Evolutionary conservation across 495 filamentous ascomycete genomes (phyloP).

Genomic region (Talaromyces nanjingensis): DNA sequence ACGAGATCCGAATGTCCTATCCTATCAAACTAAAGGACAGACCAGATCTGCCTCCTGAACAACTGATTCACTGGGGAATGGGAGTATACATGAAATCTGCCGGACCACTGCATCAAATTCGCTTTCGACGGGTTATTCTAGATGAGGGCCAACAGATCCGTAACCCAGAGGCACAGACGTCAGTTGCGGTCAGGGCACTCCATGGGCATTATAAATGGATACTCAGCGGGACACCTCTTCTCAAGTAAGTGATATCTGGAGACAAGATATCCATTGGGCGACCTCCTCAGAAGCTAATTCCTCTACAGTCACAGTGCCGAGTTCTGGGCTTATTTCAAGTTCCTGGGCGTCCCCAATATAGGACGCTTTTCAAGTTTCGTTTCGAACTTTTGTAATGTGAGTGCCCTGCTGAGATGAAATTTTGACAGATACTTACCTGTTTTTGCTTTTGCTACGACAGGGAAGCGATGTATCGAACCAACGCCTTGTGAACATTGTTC

Average conservation of each 20-base stretch:
- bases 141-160: constrained; percentile 58
- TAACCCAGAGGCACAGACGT: constrained; percentile 41
- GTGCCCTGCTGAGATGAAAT: background rate
- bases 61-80: constrained; percentile 31
- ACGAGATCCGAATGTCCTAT: constrained; percentile 44
- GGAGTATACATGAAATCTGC: constrained; percentile 21
- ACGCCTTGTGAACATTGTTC: constrained; percentile 33
- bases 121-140: constrained; percentile 49
- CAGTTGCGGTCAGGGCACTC: constrained; percentile 47
- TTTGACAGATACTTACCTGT: background rate
- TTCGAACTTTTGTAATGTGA: constrained; percentile 37
- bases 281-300: background rate
- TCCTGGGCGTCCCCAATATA: constrained; percentile 42
- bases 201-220: constrained; percentile 50
- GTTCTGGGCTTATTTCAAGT: constrained; percentile 55
- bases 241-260: constrained; percentile 29
- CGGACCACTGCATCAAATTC: constrained; percentile 40
- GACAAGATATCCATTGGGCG: constrained; percentile 13
- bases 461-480: constrained; percentile 18
- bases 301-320: constrained; percentile 28
- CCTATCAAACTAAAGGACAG: constrained; percentile 22
- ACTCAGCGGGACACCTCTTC: constrained; percentile 55
- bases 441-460: constrained; percentile 1
- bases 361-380: constrained; percentile 37
- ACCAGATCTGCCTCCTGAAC: constrained; percentile 19